phyloP scores from a whole-genome alignment of 495 filamentous ascomycete species.

The Entonaema liquescens region DNA sequence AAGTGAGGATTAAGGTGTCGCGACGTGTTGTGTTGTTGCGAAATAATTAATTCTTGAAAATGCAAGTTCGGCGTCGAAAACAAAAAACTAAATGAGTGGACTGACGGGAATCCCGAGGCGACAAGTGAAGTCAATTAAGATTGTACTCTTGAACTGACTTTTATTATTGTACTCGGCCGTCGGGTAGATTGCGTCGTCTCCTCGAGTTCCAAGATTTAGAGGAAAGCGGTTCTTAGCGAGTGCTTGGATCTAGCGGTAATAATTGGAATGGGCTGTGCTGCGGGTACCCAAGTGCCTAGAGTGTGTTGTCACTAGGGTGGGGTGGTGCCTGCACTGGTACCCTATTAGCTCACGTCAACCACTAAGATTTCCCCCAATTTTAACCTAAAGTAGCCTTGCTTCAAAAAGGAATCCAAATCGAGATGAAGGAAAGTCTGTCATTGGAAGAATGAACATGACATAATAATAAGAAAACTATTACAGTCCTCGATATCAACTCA shows the following conservation, averaged over 20 bases:
- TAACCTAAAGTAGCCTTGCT: slow-evolving; percentile 29
- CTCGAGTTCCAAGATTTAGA: slow-evolving; percentile 21
- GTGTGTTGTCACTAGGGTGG: slow-evolving; percentile 39
- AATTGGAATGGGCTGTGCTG: slow-evolving; percentile 32
- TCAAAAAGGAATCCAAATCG: slow-evolving; percentile 20
- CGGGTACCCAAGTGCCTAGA: slow-evolving; percentile 18
- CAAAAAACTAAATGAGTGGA: slow-evolving; percentile 39
- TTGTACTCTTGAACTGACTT: slow-evolving; percentile 16
- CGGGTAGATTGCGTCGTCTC: slow-evolving; percentile 24
- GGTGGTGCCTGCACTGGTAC: slow-evolving; percentile 39
- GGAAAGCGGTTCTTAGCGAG: slow-evolving; percentile 27
- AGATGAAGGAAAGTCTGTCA: slow-evolving; percentile 22
- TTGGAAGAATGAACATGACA: slow-evolving; percentile 11
- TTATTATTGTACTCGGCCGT: slow-evolving; percentile 24
- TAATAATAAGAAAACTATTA: background rate
- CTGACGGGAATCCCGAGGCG: slow-evolving; percentile 14
- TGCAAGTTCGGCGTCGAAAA: slow-evolving; percentile 16
- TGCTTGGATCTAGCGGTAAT: slow-evolving; percentile 11
- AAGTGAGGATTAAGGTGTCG: slow-evolving; percentile 19
- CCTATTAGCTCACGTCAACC: slow-evolving; percentile 35
- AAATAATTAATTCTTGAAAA: background rate
- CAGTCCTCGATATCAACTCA: background rate
- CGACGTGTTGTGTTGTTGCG: slow-evolving; percentile 19
- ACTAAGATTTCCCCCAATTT: slow-evolving; percentile 32
- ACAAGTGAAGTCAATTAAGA: slow-evolving; percentile 9